Percentiles rank a stretch among this genome's conserved stretches.
phyloP scores from a whole-genome alignment of 129 eudicot species.

The Scalesia atractyloides region DNA sequence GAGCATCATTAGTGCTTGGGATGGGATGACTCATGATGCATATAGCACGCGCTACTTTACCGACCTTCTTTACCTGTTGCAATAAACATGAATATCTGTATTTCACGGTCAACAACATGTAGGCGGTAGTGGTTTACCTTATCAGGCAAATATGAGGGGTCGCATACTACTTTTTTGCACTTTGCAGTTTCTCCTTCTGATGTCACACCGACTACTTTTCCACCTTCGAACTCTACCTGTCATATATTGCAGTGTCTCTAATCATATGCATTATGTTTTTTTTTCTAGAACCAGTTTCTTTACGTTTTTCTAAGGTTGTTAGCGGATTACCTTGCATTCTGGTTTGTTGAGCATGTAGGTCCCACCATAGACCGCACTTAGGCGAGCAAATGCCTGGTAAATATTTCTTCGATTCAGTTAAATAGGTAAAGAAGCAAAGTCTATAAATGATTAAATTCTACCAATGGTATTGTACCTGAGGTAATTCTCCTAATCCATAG shows the following conservation, averaged over 20 bases:
- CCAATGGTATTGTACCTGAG: slow-evolving; percentile 61
- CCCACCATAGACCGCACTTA: slow-evolving; percentile 79
- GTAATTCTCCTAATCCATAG: slow-evolving; percentile 96
- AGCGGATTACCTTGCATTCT: slow-evolving; percentile 41
- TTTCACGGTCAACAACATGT: slow-evolving; percentile 3
- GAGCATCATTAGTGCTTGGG: slow-evolving; percentile 58
- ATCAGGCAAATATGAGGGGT: slow-evolving; percentile 63
- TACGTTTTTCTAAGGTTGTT: too few relatives aligned
- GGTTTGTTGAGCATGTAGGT: slow-evolving; percentile 83
- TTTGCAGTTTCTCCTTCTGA: slow-evolving; percentile 46
- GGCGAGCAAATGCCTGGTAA: slow-evolving; percentile 68
- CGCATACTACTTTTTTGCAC: slow-evolving; percentile 75
- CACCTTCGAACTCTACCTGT: too few relatives aligned
- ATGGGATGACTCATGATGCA: slow-evolving; percentile 10
- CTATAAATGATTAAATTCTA: background rate
- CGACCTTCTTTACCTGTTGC: slow-evolving; percentile 35
- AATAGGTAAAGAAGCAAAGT: background rate
- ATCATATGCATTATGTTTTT: too few relatives aligned
- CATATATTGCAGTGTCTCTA: too few relatives aligned
- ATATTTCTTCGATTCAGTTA: background rate
- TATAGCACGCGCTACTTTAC: slow-evolving; percentile 74
- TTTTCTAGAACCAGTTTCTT: too few relatives aligned
- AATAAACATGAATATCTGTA: slow-evolving; percentile 13
- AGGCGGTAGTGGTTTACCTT: slow-evolving; percentile 36
- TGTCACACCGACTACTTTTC: too few relatives aligned